Conservation (phyloP, 116 monocot species). For the Papilionanthe hybrid region DNA sequence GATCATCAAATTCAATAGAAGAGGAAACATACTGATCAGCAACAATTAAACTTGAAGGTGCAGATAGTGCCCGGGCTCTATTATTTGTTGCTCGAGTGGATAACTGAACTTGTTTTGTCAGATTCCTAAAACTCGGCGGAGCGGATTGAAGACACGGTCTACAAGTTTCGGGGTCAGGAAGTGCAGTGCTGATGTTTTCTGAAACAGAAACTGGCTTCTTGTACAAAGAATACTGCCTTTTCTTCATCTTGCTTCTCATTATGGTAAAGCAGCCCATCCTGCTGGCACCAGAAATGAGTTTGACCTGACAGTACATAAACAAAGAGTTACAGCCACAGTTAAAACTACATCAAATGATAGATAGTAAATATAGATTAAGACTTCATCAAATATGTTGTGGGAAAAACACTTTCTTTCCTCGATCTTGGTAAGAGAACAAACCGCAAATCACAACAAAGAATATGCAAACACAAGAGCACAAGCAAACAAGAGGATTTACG, state of each 20-base stretch:
- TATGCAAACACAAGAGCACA: no score
- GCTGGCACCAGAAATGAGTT: not conserved
- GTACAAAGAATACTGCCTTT: slow-evolving; percentile 15
- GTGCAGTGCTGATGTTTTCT: slow-evolving; percentile 26
- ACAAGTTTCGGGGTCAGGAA: slow-evolving; percentile 53
- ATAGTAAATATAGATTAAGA: not conserved
- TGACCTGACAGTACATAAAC: not conserved
- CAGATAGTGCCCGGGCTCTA: slow-evolving; percentile 71
- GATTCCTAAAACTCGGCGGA: slow-evolving; percentile 84
- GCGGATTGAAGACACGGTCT: slow-evolving; percentile 77
- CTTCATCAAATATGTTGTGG: no score
- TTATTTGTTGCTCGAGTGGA: slow-evolving; percentile 15
- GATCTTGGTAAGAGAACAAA: no score
- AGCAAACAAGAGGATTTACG: no score
- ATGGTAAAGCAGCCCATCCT: slow-evolving; percentile 85
- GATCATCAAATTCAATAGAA: slow-evolving; percentile 41
- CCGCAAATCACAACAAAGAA: no score
- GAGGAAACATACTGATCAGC: slow-evolving; percentile 33
- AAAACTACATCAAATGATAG: not conserved
- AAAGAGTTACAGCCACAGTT: not conserved
- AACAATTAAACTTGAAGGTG: slow-evolving; percentile 76
- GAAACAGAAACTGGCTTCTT: slow-evolving; percentile 19
- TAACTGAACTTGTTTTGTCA: slow-evolving; percentile 38
- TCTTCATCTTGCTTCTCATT: slow-evolving; percentile 71
- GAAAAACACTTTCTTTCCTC: no score